A percentile compares a stretch with the other conserved stretches of the same genome.
phyloP scores from a whole-genome alignment of 805 yeast genomes.

The Tetrapisispora namnaoensis region DNA sequence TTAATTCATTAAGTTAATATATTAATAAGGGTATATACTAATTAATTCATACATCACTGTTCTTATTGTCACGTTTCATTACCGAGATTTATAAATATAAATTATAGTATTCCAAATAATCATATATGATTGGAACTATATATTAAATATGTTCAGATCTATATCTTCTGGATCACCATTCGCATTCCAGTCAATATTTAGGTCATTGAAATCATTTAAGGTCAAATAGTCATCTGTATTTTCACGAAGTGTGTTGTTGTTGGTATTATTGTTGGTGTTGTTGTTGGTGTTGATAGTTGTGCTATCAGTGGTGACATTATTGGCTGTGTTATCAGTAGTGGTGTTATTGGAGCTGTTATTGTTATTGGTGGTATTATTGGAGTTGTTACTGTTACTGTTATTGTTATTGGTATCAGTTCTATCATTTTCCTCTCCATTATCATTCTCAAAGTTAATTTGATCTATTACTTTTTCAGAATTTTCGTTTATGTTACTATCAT shows the following conservation, averaged over 20 bases:
- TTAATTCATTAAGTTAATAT: not conserved
- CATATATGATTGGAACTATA: slow-evolving; percentile 3
- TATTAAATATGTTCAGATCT: slow-evolving; percentile 22
- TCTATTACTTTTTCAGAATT: slow-evolving; percentile 5
- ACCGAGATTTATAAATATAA: too few relatives aligned
- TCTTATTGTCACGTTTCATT: not conserved
- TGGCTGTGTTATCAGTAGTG: too few relatives aligned
- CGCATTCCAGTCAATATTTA: slow-evolving; percentile 28
- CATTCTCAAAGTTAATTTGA: not conserved
- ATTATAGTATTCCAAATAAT: not conserved
- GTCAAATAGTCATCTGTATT: slow-evolving; percentile 27
- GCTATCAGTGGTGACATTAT: too few relatives aligned
- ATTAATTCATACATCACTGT: not conserved
- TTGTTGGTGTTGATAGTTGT: slow-evolving; percentile 3
- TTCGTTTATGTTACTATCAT: not conserved
- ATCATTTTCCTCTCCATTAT: not conserved
- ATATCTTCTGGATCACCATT: slow-evolving; percentile 23
- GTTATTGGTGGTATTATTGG: slow-evolving; percentile 2
- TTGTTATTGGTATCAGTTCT: slow-evolving; percentile 1
- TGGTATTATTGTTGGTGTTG: not conserved
- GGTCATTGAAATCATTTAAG: slow-evolving; percentile 28
- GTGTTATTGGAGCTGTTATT: slow-evolving; percentile 3
- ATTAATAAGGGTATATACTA: too few relatives aligned
- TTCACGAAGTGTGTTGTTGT: slow-evolving; percentile 9
- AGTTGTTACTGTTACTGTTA: not conserved